Base-by-base conservation (phyloP, 2,329 filamentous ascomycete species). In the Didymosphaeria variabile region DNA sequence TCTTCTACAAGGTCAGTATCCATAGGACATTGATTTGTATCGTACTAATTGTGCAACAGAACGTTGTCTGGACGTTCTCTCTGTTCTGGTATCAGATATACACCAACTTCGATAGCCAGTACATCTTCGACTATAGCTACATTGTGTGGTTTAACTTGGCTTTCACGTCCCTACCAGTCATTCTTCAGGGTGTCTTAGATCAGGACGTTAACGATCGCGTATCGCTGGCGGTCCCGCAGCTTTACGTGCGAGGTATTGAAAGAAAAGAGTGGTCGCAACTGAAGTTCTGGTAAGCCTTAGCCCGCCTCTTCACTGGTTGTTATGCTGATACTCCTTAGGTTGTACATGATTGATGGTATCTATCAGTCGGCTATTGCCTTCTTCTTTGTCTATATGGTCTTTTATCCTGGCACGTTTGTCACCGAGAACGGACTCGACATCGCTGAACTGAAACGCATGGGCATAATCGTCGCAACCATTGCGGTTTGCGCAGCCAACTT, bases 51-150 rank as follows among this genome's bases (percentile, higher is more conserved):
- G 50, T 19, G 29, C 59, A 40, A 21, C 68, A 90, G 90, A 99
- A 98, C 83, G 91, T 99, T 80, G 91, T 98, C 55, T 99, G 95
- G 95, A 95, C 93, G 0, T 94, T 97, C 75, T 87, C 91, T 46
- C 91, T 99, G 60, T 97, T 98, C 85, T 98, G 94, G 94, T 99
- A 92, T 80, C 93, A 96, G 77, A 92, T 97, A 57, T 99, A 91
- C 80, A 93, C 91, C 83, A 91, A 97, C 80, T 97, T 96, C 78
- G 95, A 99, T 81, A 93, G 94, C 79, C 94, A 94, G 49, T 98
- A 97, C 77, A 88, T 97, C 56, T 97, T 96, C 82, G 95, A 99
- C 79, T 97, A 97, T 83, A 96, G 93, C 42, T 99, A 98, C 81
- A 97, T 99, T 72, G 85, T 98, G 65, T 86, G 98, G 76, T 97